A percentile compares a stretch with the other conserved stretches of the same genome.
These are phyloP conservation scores for Farysia itapuensis DNA, from an alignment of 1,284 basidiomycete genomes.

Conservation along the genomic window DNA sequence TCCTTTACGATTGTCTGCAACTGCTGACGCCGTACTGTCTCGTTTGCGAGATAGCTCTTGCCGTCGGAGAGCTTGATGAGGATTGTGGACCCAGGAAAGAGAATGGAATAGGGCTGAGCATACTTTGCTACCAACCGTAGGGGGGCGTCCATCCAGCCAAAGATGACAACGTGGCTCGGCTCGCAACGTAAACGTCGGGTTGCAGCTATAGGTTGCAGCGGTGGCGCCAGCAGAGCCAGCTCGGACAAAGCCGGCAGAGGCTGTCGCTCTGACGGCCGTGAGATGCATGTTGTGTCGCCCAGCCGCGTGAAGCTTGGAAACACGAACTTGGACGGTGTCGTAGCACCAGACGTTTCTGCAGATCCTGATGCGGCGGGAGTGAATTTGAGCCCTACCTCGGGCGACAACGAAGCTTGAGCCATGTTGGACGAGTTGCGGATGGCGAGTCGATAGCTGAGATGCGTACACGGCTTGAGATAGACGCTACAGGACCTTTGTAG, in stretches of 20 bases:
- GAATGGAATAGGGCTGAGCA: constrained; percentile 39
- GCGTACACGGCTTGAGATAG: too few species aligned
- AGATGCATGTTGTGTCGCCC: background rate
- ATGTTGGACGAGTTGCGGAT: too few species aligned
- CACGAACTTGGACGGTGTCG: background rate
- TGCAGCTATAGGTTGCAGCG: constrained; percentile 12
- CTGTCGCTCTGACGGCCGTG: background rate
- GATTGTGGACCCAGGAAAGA: constrained; percentile 47
- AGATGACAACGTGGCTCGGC: constrained; percentile 35
- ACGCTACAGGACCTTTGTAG: too few species aligned
- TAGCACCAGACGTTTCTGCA: background rate
- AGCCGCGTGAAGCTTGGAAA: background rate
- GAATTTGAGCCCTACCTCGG: too few species aligned
- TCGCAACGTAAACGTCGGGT: background rate
- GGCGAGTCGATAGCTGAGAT: too few species aligned
- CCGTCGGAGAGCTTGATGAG: constrained; percentile 48
- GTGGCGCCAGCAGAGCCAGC: background rate
- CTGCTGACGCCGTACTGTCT: constrained; percentile 9
- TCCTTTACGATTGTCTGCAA: constrained; percentile 15
- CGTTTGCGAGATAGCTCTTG: constrained; percentile 28
- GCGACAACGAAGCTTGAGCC: too few species aligned
- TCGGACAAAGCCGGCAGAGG: background rate
- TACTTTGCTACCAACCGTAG: constrained; percentile 51
- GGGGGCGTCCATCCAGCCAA: constrained; percentile 57
- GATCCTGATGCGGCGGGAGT: background rate